A percentile compares a stretch with the other conserved stretches of the same genome.
Evolutionary conservation across 2,329 filamentous ascomycete genomes (phyloP).

Genomic region (Diatrype stigma): DNA sequence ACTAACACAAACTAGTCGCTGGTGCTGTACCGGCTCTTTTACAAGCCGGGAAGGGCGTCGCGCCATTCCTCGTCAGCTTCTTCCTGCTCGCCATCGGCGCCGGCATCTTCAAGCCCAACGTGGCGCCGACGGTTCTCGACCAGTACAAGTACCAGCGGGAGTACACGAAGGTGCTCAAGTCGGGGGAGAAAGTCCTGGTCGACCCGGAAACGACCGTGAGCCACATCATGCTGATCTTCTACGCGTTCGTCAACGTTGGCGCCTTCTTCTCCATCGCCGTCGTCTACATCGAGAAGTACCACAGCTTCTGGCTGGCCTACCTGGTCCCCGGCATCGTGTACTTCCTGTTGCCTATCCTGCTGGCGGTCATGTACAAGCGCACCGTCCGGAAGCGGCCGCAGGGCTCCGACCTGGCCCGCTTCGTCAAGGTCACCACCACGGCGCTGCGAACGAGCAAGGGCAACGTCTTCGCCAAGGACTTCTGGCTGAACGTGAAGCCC

Average conservation of each 20-base stretch:
- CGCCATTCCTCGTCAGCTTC: slow-evolving; percentile 58
- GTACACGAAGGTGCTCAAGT: slow-evolving; percentile 37
- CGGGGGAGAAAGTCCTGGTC: slow-evolving; percentile 61
- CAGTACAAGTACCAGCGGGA: slow-evolving; percentile 56
- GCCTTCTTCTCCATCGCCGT: slow-evolving; percentile 47
- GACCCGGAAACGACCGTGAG: slow-evolving; percentile 61
- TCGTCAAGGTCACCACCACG: slow-evolving; percentile 28
- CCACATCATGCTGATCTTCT: slow-evolving; percentile 63
- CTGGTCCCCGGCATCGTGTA: slow-evolving; percentile 48
- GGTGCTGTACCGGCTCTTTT: slow-evolving; percentile 30
- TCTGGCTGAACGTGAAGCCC: slow-evolving; percentile 54
- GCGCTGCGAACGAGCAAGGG: slow-evolving; percentile 5
- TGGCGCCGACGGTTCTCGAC: slow-evolving; percentile 65
- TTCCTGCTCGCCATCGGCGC: slow-evolving; percentile 56
- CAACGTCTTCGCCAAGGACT: slow-evolving; percentile 34
- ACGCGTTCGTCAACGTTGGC: slow-evolving; percentile 50
- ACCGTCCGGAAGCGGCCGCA: slow-evolving; percentile 56
- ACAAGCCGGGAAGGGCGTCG: slow-evolving; percentile 42
- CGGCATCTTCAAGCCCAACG: slow-evolving; percentile 67
- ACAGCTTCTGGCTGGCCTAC: slow-evolving; percentile 45
- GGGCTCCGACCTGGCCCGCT: slow-evolving; percentile 58
- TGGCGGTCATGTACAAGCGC: slow-evolving; percentile 52
- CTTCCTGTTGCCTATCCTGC: slow-evolving; percentile 53
- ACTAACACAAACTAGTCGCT: too few species aligned
- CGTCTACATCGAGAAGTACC: slow-evolving; percentile 45